Percentiles rank a stretch among this genome's conserved stretches.
These are phyloP conservation scores for Capsaspora owczarzaki DNA, from an alignment of 78 protist genomes.

Conservation along the genomic window DNA sequence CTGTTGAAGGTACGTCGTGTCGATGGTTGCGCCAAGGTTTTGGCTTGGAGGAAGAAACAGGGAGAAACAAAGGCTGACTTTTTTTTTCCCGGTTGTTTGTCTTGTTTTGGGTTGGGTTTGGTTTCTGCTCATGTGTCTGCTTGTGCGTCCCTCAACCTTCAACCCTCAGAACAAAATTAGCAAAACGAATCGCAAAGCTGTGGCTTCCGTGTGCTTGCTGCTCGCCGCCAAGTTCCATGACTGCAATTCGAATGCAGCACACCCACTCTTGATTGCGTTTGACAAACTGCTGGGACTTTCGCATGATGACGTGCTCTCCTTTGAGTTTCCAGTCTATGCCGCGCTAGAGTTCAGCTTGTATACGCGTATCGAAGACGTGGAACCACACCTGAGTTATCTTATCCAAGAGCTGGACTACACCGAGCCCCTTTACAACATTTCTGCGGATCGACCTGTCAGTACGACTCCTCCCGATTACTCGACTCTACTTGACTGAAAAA, in stretches of 20 bases:
- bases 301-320: neutral
- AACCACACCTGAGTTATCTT: neutral
- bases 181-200: neutral
- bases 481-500: too few relatives aligned
- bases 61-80: too few relatives aligned
- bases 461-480: too few relatives aligned
- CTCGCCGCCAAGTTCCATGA: conserved; percentile 15
- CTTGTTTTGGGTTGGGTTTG: too few relatives aligned
- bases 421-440: neutral
- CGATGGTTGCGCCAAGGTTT: too few relatives aligned
- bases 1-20: neutral
- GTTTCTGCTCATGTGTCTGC: too few relatives aligned
- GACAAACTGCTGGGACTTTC: neutral
- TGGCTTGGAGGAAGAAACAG: too few relatives aligned
- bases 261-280: neutral
- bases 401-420: neutral
- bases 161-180: neutral
- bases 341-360: neutral
- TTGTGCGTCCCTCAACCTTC: too few relatives aligned
- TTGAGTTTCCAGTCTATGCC: neutral
- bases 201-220: neutral
- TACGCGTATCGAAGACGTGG: neutral
- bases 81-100: too few relatives aligned
- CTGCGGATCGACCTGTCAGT: too few relatives aligned
- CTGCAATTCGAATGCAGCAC: neutral